Base-by-base conservation (phyloP, 129 eudicot species). In the Saposhnikovia divaricata region DNA sequence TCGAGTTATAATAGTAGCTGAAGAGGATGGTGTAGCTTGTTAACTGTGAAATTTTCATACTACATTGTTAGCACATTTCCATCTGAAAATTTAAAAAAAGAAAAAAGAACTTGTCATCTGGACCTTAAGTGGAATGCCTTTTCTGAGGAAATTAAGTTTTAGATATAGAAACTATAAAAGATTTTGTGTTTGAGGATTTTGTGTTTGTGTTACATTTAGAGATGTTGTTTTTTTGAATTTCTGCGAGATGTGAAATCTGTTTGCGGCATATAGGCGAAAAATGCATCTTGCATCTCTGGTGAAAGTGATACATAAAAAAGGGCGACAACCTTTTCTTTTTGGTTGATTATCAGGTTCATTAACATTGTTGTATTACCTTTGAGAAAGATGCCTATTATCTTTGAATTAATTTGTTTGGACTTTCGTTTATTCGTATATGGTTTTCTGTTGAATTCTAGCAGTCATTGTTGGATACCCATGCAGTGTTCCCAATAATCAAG, bases 211-310 rank as follows among this genome's bases (percentile, higher is more conserved):
- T 85, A 81, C 87, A 80, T 80, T 85, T 86, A 82, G 87, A 82
- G 87, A 82, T 51, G 78, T n/a, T 57, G 43, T 15, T 55, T 59
- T 59, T 59, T 63, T 34, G 75, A 38, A 57, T 78, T 85, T 74
- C 88, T 83, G 92, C 85, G 92, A 86, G 90, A 81, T 89, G 92
- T 89, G 86, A 84, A 85, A 89, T 86, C 90, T 86, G 92, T 77
- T 81, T 89, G 88, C 88, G 89, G 92, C 87, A 65, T 89, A 89
- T 89, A 81, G 90, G 90, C 81, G 87, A 88, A 83, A 77, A 85
- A 80, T 80, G 88, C 85, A 81, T 83, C 90, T 68, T 82, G 82
- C 85, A 82, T 89, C 88, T 86, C 85, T 81, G 87, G 83, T 81
- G 88, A 86, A 83, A 75, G 84, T 50, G 88, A 89, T 85, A 83